Evolutionary conservation across 495 filamentous ascomycete species (phyloP).

Genomic region (Neurospora cerealis): DNA sequence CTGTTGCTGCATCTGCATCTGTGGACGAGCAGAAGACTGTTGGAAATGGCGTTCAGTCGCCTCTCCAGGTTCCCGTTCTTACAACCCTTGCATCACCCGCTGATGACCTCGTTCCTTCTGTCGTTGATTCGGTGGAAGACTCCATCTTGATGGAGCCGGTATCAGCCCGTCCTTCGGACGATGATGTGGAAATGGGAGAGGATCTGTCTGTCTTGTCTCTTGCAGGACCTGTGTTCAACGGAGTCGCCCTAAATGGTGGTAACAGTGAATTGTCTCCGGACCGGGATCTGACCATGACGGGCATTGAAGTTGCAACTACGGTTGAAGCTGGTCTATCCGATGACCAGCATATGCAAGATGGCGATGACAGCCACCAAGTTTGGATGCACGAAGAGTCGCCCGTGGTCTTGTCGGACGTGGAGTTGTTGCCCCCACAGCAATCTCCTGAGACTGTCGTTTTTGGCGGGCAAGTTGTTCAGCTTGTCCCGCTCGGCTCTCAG

Average conservation of each 20-base stretch:
- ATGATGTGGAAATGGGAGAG: neutral
- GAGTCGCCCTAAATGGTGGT: neutral
- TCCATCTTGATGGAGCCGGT: neutral
- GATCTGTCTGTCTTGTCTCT: neutral
- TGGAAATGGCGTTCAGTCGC: neutral
- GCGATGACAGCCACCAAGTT: neutral
- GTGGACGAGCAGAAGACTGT: neutral
- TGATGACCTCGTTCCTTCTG: neutral
- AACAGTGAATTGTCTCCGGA: neutral
- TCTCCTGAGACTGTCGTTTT: neutral
- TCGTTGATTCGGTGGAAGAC: neutral
- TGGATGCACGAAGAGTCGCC: neutral
- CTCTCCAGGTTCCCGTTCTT: neutral
- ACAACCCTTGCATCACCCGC: neutral
- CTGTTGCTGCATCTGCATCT: neutral
- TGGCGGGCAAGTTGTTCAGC: neutral
- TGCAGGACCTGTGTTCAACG: neutral
- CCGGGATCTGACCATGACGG: neutral
- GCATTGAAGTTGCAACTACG: neutral
- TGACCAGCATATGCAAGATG: neutral
- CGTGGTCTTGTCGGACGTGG: neutral
- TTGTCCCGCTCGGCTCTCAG: neutral
- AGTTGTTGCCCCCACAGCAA: neutral
- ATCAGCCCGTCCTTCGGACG: neutral
- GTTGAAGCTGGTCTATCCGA: neutral